Evolutionary conservation across 2,329 filamentous ascomycete species (phyloP).

Genomic region (Fusarium torulosum): DNA sequence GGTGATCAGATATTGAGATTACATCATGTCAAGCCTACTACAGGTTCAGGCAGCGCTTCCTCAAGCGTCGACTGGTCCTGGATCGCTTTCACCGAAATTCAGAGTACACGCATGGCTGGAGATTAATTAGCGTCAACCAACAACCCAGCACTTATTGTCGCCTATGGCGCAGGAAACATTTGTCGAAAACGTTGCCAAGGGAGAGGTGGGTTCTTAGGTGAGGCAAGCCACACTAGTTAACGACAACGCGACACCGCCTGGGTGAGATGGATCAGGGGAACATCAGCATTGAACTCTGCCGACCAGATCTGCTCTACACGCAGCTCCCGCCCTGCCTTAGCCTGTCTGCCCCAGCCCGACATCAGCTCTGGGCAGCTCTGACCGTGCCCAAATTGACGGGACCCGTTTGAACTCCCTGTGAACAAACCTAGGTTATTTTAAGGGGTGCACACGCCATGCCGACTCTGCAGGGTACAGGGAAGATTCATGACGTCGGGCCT

Average conservation of each 20-base stretch:
- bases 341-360: constrained; percentile 34
- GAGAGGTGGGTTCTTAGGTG: constrained; percentile 40
- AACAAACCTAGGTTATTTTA: constrained; percentile 33
- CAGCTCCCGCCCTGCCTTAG: constrained; percentile 26
- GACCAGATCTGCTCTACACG: constrained; percentile 45
- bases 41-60: constrained; percentile 38
- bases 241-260: constrained; percentile 41
- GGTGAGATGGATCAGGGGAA: constrained; percentile 36
- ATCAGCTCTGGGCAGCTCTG: constrained; percentile 41
- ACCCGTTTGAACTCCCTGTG: constrained; percentile 38
- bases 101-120: constrained; percentile 37
- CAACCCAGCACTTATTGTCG: constrained; percentile 26
- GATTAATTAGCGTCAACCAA: constrained; percentile 44
- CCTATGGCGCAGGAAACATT: constrained; percentile 35
- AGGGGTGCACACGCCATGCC: constrained; percentile 45
- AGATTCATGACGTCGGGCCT: constrained; percentile 47
- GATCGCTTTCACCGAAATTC: constrained; percentile 48
- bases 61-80: constrained; percentile 24
- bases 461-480: constrained; percentile 41
- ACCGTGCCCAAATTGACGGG: constrained; percentile 43
- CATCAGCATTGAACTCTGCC: constrained; percentile 34
- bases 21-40: constrained; percentile 26
- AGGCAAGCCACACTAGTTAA: constrained; percentile 47
- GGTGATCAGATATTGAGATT: constrained; percentile 41
- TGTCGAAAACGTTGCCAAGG: constrained; percentile 34